Conservation (phyloP, 345 rosid genomes). For the Syzygium jambos region DNA sequence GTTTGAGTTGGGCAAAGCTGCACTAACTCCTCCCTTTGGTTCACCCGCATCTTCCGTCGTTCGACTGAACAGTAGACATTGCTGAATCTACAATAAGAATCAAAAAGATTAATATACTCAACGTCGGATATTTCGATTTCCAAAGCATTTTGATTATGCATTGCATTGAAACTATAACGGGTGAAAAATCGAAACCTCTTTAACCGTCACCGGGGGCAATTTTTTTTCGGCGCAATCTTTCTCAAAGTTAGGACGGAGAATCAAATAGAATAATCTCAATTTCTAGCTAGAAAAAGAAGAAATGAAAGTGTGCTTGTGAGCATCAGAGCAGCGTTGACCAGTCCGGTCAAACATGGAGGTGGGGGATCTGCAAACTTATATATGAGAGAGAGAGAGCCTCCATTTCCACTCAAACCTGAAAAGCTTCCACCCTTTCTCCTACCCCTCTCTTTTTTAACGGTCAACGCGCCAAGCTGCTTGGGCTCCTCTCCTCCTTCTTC, state of each 20-base stretch:
- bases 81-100: not conserved
- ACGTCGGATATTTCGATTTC: rapidly evolving
- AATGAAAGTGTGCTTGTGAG: not conserved
- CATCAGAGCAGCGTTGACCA: not conserved
- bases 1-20: not conserved
- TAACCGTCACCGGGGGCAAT: rapidly evolving
- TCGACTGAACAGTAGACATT: not conserved
- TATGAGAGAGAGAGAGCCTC: not conserved
- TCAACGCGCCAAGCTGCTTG: not conserved
- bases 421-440: not conserved
- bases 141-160: too few species aligned
- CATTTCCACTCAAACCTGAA: not conserved
- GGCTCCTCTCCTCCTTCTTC: not conserved
- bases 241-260: not conserved
- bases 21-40: not conserved
- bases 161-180: rapidly evolving
- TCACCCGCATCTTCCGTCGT: not conserved
- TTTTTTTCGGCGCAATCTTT: not conserved
- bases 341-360: not conserved
- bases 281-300: not conserved
- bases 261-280: not conserved
- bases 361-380: not conserved
- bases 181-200: not conserved
- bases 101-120: rapidly evolving
- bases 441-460: not conserved